A percentile compares a stretch with the other conserved stretches of the same genome.
Conservation (phyloP, 768 basidiomycete genomes). For the Tylopilus felleus region DNA sequence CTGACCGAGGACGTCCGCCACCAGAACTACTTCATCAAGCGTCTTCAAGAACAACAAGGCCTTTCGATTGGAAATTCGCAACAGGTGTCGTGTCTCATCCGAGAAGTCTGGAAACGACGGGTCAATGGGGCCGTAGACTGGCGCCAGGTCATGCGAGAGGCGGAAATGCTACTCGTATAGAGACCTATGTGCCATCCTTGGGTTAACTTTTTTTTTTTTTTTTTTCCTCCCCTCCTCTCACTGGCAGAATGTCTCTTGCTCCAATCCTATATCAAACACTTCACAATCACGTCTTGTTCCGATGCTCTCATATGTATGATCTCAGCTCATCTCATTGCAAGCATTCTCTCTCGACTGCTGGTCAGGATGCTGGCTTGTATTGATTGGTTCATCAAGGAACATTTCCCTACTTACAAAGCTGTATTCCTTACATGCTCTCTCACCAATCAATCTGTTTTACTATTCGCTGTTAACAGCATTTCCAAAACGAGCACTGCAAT, state of each 20-base stretch:
- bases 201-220: background rate
- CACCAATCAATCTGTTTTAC: background rate
- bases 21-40: slow-evolving; percentile 40
- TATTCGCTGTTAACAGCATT: slow-evolving; percentile 1
- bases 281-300: background rate
- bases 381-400: slow-evolving; percentile 17
- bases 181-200: slow-evolving; percentile 3
- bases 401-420: slow-evolving; percentile 21
- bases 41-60: slow-evolving; percentile 49
- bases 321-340: slow-evolving; percentile 6
- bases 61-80: slow-evolving; percentile 63
- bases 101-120: slow-evolving; percentile 54
- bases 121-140: slow-evolving; percentile 49
- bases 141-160: slow-evolving; percentile 51
- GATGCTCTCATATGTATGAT: slow-evolving; percentile 11
- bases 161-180: slow-evolving; percentile 59
- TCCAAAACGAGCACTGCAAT: background rate
- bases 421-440: slow-evolving; percentile 18
- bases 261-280: background rate
- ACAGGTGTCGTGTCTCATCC: slow-evolving; percentile 52
- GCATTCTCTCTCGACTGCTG: slow-evolving; percentile 16
- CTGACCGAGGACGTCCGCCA: slow-evolving; percentile 52
- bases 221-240: background rate
- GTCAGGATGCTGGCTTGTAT: slow-evolving; percentile 20
- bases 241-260: slow-evolving; percentile 1